Conservation (phyloP, 495 filamentous ascomycete species). For the Lasiosphaeriaceae sp. region DNA sequence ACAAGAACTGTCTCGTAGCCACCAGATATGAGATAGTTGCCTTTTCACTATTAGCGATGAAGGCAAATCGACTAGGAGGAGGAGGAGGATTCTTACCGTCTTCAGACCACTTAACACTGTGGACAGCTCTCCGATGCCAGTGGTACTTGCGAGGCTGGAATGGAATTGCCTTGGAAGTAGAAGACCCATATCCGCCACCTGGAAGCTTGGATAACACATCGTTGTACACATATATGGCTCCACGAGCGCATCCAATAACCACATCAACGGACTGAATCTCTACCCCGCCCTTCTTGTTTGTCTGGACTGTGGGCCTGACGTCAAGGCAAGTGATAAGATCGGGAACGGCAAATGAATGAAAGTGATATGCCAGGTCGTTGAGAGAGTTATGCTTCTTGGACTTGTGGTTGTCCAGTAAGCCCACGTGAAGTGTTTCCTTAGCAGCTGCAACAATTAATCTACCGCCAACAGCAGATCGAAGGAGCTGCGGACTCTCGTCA, state of each 20-base stretch:
- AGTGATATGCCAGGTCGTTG: constrained; percentile 42
- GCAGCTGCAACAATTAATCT: constrained; percentile 37
- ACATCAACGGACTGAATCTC: constrained; percentile 55
- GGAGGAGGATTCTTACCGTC: constrained; percentile 62
- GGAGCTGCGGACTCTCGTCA: constrained; percentile 26
- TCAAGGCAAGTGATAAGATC: constrained; percentile 60
- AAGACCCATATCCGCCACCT: constrained; percentile 15
- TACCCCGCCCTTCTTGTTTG: constrained; percentile 31
- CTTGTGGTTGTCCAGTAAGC: constrained; percentile 21
- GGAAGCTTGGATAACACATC: constrained; percentile 61
- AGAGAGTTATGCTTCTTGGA: constrained; percentile 16
- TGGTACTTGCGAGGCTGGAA: constrained; percentile 62
- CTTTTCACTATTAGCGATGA: constrained; percentile 42
- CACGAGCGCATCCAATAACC: constrained; percentile 67
- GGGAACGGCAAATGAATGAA: constrained; percentile 45
- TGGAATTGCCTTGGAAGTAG: constrained; percentile 28
- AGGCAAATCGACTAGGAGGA: neutral
- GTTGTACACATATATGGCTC: constrained; percentile 73
- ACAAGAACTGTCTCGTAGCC: constrained; percentile 87
- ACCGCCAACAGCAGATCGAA: constrained; percentile 26
- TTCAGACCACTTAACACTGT: constrained; percentile 77
- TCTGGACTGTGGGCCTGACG: constrained; percentile 26
- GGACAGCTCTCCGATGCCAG: constrained; percentile 85
- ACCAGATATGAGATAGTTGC: constrained; percentile 94
- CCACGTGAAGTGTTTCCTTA: constrained; percentile 35